phyloP scores from a whole-genome alignment of 225 moss, liverwort and hornwort species.

The Climacium dendroides region DNA sequence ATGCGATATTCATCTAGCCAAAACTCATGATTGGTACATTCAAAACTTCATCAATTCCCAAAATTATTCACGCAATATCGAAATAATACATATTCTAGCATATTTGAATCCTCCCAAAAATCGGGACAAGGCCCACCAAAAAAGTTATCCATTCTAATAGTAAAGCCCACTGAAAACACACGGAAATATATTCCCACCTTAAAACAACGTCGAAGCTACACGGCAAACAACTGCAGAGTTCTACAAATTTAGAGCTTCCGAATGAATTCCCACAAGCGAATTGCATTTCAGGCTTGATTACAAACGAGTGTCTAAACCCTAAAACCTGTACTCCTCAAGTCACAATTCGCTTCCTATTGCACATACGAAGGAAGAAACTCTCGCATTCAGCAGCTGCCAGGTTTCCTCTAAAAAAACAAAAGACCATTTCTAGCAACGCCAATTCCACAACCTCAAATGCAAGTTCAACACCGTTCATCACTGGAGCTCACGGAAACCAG shows the following conservation, averaged over 20 bases:
- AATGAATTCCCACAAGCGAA: not conserved
- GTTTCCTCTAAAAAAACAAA: not conserved
- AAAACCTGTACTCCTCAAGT: not conserved
- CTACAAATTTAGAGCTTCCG: not conserved
- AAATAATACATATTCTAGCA: not conserved
- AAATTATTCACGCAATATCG: not conserved
- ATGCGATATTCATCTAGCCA: not conserved
- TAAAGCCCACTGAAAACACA: not conserved
- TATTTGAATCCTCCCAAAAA: not conserved
- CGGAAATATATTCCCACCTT: not conserved
- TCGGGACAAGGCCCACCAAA: not conserved
- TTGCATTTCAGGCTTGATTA: not conserved
- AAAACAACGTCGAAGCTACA: not conserved
- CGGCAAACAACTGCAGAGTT: not conserved
- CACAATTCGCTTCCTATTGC: not conserved
- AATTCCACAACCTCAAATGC: not conserved
- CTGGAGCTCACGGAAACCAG: not conserved
- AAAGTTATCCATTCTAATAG: not conserved
- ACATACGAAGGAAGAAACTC: not conserved
- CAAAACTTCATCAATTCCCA: not conserved
- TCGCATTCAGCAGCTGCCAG: not conserved
- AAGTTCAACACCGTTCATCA: not conserved
- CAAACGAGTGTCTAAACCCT: not conserved
- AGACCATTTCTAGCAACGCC: not conserved
- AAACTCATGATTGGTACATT: not conserved